Base-by-base conservation (phyloP, 768 basidiomycete species). In the Paxillus involutus region DNA sequence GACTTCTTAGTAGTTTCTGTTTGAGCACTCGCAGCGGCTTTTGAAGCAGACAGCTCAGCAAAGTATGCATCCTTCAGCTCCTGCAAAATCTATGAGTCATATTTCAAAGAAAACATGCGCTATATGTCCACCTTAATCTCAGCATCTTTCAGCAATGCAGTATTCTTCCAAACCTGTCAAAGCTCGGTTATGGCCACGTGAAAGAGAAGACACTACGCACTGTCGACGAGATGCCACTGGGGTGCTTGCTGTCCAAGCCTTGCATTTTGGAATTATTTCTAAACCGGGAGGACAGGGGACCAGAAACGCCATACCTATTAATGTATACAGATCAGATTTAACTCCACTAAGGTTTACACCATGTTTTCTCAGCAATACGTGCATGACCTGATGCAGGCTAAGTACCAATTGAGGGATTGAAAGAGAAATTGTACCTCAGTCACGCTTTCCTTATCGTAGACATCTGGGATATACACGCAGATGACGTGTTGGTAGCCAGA, bases 191-290 rank as follows among this genome's bases (percentile, higher is more conserved):
- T 53, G 17, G 26, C 39, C 9, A 47, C 33, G n/a, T 44, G 43
- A 21, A 40, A 33, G 41, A 3, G 16, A 33, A 16, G 9, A 24
- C 46, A 30, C 2, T 13, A 66, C 77, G 44, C 53, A 86, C 88
- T 56, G 88, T 89, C 21, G 88, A 85, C 39, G 77, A 80, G 47
- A 91, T 77, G 8, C 88, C 85, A 63, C 86, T 88, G 0, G 83
- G 67, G 63, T 90, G 89, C 63, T 91, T 91, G 68, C 87, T 89
- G 59, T 89, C 86, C 52, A 91, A 71, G 1, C 85, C 86, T 83
- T 60, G n/a, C 47, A 53, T 30, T n/a, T n/a, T 3, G 44, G 36
- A 35, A n/a, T 55, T 10, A 57, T 32, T 17, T 4, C 40, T 29
- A 5, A 1, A 12, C 8, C 17, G 32, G 29, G 21, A 3, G 33